Evolutionary conservation across 2,329 filamentous ascomycete genomes (phyloP).

Genomic region (Colletotrichum sp.): DNA sequence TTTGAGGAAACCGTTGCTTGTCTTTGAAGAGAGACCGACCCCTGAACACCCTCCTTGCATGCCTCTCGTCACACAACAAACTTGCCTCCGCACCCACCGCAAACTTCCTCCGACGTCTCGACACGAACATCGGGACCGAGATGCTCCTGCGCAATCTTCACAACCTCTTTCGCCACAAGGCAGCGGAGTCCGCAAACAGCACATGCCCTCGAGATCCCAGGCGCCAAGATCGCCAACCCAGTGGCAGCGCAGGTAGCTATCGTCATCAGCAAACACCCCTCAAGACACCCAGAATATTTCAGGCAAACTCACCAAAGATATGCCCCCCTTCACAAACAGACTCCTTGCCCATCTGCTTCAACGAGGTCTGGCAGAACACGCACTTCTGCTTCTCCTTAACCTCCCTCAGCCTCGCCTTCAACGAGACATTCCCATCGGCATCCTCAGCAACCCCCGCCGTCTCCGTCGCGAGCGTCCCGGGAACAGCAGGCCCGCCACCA

Average conservation of each 20-base stretch:
- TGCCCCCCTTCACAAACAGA: conserved; percentile 44
- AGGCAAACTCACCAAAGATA: conserved; percentile 40
- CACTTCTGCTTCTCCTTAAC: conserved; percentile 45
- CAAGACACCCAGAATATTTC: not conserved
- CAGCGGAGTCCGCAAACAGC: conserved; percentile 59
- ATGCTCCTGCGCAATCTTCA: conserved; percentile 33
- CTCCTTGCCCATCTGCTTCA: conserved; percentile 36
- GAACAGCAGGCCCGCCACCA: conserved; percentile 51
- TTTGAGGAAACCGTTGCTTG: not conserved
- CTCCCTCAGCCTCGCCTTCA: conserved; percentile 43
- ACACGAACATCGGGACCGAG: conserved; percentile 31
- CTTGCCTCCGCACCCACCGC: conserved; percentile 47
- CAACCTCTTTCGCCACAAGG: conserved; percentile 48
- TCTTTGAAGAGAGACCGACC: too few species aligned
- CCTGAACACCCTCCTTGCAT: too few species aligned
- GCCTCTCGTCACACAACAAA: conserved; percentile 37
- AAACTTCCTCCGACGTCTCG: conserved; percentile 37
- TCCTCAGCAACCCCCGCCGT: not conserved
- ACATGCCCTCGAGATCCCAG: conserved; percentile 58
- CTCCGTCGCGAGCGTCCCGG: conserved; percentile 35
- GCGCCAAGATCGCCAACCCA: conserved; percentile 58
- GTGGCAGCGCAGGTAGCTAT: conserved; percentile 59
- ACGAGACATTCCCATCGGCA: conserved; percentile 10
- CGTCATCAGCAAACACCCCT: not conserved
- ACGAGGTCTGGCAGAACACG: conserved; percentile 47